Conservation (phyloP, 169 alveolate genomes). For the Cyclospora cayetanensis region DNA sequence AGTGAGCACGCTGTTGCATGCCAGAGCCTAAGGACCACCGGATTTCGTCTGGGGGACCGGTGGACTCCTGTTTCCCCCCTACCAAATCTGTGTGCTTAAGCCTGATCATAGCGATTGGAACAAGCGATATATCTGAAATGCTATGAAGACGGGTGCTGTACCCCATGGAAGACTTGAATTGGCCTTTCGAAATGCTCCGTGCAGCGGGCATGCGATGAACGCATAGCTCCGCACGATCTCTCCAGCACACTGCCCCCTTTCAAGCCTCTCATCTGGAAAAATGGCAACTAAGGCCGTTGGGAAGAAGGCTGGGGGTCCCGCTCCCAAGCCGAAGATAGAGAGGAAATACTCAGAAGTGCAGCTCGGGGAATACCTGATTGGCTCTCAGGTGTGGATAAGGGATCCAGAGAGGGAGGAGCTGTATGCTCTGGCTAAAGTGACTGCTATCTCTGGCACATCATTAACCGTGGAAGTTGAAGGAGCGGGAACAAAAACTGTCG, state of each 20-base stretch:
- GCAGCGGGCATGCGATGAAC: too few relatives aligned
- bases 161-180: too few relatives aligned
- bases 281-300: slow-evolving; percentile 1
- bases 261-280: neutral
- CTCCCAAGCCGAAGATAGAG: slow-evolving; percentile 42
- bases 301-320: slow-evolving; percentile 19
- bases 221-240: too few relatives aligned
- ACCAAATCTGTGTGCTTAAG: too few relatives aligned
- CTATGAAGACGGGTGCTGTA: too few relatives aligned
- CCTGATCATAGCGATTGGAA: too few relatives aligned
- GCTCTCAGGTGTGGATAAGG: slow-evolving; percentile 52
- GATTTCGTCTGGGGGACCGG: neutral
- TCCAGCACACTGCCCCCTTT: too few relatives aligned
- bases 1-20: neutral
- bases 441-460: slow-evolving; percentile 20
- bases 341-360: slow-evolving; percentile 64
- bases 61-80: too few relatives aligned
- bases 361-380: slow-evolving; percentile 63
- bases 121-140: too few relatives aligned
- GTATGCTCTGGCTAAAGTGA: slow-evolving; percentile 47
- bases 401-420: slow-evolving; percentile 40
- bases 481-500: neutral
- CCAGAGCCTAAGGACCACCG: neutral
- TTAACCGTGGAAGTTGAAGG: slow-evolving; percentile 61
- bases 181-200: too few relatives aligned